phyloP scores from a whole-genome alignment of 2,329 filamentous ascomycete genomes.

The Cordyceps pruinosa region DNA sequence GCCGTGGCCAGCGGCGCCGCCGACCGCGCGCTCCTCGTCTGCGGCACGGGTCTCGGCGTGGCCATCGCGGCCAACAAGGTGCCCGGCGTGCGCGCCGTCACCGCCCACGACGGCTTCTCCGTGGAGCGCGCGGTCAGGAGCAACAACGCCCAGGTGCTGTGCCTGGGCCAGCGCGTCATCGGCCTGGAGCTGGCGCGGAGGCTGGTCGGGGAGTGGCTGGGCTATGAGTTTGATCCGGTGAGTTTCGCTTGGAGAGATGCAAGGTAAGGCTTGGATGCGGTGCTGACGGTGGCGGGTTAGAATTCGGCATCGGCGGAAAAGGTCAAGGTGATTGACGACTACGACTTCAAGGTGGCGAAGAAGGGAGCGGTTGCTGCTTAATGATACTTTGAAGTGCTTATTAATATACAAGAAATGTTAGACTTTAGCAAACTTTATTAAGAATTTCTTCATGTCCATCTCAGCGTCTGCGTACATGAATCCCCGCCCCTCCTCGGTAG shows the following conservation, averaged over 20 bases:
- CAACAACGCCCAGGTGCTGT: constrained; percentile 82
- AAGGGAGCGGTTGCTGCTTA: not conserved
- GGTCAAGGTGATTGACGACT: not conserved
- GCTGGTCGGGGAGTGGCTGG: constrained; percentile 74
- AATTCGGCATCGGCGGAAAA: not conserved
- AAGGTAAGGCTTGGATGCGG: not conserved
- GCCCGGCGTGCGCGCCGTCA: constrained; percentile 73
- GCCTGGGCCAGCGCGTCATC: constrained; percentile 77
- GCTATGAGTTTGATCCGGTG: constrained; percentile 66
- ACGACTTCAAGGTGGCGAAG: not conserved
- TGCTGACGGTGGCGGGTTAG: not conserved
- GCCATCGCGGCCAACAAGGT: constrained; percentile 88
- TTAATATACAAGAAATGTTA: no score
- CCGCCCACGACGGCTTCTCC: constrained; percentile 78
- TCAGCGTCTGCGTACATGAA: no score
- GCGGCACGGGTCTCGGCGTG: constrained; percentile 79
- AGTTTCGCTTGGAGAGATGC: no score
- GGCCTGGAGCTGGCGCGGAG: constrained; percentile 73
- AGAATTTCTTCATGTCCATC: no score
- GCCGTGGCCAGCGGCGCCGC: constrained; percentile 56
- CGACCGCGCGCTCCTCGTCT: constrained; percentile 75
- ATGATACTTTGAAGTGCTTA: not conserved
- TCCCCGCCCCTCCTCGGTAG: no score
- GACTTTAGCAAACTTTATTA: no score
- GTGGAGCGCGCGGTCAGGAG: constrained; percentile 74